Evolutionary conservation across 2,329 filamentous ascomycete genomes (phyloP), one percentile per base, ranked within the genome.

Genomic region (Septoria petroselini): DNA sequence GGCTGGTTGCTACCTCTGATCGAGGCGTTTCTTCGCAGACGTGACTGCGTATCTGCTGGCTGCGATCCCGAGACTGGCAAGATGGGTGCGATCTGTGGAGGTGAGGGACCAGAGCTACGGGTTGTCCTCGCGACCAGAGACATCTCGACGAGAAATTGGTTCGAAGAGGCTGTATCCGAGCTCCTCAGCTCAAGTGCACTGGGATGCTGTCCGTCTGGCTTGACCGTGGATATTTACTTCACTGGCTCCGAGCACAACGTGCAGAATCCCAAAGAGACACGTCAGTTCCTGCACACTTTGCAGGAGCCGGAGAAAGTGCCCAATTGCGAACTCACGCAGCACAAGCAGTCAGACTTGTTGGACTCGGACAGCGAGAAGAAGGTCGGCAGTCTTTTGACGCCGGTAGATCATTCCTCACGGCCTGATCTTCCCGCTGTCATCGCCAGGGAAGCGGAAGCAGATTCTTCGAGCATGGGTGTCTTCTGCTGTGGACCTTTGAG

Each of bases 1-100:
- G 77, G 77, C 0, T 78, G 76, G 62, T 71, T 73, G 1, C 60
- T 83, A 0, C 70, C 73, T 0, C 65, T 81, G 4, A 65, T 79
- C 7, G 73, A 77, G 58, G 67, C 72, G 6, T 61, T 53, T 40
- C 31, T 62, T 3, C 57, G 60, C 19, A 40, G 55, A 12, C 47
- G 39, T 35, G 55, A 58, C 30, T 58, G 55, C 14, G 8, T 52
- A 19, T 29, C 50, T 25, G 49, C 37, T 3, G 53, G 52, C n/a
- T 58, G 55, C 14, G 46, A 51, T 8, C 41, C 46, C 25, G 41
- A 41, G 7, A 50, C 37, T 1, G 38, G 38, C 2, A 50, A 43
- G 29, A 50, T 46, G 45, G 51, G 46, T 8, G 41, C 14, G 4
- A 41, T 50, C 17, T 53, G 50, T 33, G 40, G 49, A 6, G 21